A percentile compares a stretch with the other conserved stretches of the same genome.
Conservation (phyloP, 2,329 filamentous ascomycete genomes). For the Neoscytalidium dimidiatum region DNA sequence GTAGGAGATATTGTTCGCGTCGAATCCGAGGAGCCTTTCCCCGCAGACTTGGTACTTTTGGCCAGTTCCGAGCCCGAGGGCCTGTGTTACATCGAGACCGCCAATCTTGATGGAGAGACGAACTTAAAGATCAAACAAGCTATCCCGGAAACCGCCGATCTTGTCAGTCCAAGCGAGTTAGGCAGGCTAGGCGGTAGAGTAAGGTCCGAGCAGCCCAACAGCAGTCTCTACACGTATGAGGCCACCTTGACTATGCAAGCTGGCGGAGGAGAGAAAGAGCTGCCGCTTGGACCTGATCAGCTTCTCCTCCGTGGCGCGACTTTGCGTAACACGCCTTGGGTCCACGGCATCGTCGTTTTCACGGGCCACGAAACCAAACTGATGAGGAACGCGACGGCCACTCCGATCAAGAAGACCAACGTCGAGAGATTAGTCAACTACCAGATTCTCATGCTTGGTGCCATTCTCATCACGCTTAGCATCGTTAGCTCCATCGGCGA, state of each 20-base stretch:
- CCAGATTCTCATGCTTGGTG: conserved; percentile 87
- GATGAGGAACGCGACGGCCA: conserved; percentile 96
- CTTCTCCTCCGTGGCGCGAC: conserved; percentile 90
- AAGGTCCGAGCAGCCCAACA: conserved; percentile 96
- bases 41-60: conserved; percentile 86
- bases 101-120: conserved; percentile 95
- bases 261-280: conserved; percentile 89
- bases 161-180: conserved; percentile 85
- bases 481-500: conserved; percentile 91
- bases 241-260: conserved; percentile 89
- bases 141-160: conserved; percentile 83
- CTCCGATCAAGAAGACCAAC: conserved; percentile 95
- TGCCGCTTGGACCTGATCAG: conserved; percentile 88
- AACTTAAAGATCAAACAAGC: conserved; percentile 99
- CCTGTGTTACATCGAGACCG: conserved; percentile 97
- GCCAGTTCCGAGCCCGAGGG: conserved; percentile 97
- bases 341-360: conserved; percentile 94
- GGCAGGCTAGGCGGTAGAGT: conserved; percentile 83
- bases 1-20: conserved; percentile 93
- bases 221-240: conserved; percentile 97
- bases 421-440: conserved; percentile 93
- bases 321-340: conserved; percentile 93
- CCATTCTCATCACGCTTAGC: conserved; percentile 79
- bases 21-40: conserved; percentile 92
- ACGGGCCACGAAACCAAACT: conserved; percentile 98